Base-by-base conservation (phyloP, 805 yeast species). In the Naumovozyma castellii region DNA sequence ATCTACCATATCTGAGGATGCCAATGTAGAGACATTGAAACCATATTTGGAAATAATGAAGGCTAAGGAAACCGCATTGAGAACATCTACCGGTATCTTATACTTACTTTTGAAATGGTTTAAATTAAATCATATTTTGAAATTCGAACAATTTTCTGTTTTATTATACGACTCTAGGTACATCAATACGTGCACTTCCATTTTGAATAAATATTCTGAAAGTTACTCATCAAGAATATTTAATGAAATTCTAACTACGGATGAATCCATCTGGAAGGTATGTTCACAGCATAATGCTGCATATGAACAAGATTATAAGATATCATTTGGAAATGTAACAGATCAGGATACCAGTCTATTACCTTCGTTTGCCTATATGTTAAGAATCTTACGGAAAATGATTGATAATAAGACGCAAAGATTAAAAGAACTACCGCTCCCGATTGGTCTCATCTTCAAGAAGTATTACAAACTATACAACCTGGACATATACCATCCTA, bases 371-470 rank as follows among this genome's bases (percentile, higher is more conserved):
- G 43, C 56, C 13, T 56, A 51, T 37, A 22, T 57, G 35, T 59
- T 87, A 39, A 67, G 69, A 16, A 65, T 76, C 1, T 57, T 78
- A 27, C 73, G 83, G 46, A 71, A 74, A 50, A 66, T 82, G 1
- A 64, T 84, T 3, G 72, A 76, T 29, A 75, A 72, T 41, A 84
- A 84, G 44, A 75, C 90, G 0, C 94, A 87, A 54, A 65, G 97
- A 29, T 44, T 61, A 6, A 61, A 61, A 37, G 57, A 53, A 10
- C 40, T 61, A 18, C 66, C 66, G 1, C 39, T 61, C 3, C 49
- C 60, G 12, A 50, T 61, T 5, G 65, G 66, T 1, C 20, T 52
- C 4, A 27, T 59, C 5, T 59, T 61, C 42, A 60, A 57, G 32
- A 49, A 47, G 25, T 60, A 84, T 4, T 63, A 73, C 36, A 64